These are phyloP conservation scores for Trametes cubensis DNA, from an alignment of 768 basidiomycete species.

Conservation along the genomic window DNA sequence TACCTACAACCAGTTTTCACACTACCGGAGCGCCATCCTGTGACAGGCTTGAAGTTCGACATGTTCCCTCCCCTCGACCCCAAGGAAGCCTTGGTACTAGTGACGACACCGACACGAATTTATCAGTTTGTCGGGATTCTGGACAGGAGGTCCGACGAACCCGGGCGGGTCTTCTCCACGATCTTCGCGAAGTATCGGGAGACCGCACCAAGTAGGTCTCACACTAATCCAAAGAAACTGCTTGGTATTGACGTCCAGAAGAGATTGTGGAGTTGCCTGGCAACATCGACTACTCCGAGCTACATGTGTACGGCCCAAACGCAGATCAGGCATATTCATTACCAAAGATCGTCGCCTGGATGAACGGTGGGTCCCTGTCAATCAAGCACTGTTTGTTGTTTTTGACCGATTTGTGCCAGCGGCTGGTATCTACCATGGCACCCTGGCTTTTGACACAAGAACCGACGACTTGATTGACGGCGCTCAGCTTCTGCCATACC, in stretches of 20 bases:
- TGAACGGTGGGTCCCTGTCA: slow-evolving; percentile 64
- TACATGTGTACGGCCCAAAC: slow-evolving; percentile 78
- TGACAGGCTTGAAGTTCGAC: slow-evolving; percentile 86
- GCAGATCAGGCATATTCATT: slow-evolving; percentile 69
- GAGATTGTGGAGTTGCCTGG: slow-evolving; percentile 93
- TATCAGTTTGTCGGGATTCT: slow-evolving; percentile 84
- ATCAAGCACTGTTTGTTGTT: neutral
- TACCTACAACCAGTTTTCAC: slow-evolving; percentile 75
- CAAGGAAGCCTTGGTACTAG: slow-evolving; percentile 69
- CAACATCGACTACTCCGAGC: slow-evolving; percentile 69
- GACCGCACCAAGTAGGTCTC: slow-evolving; percentile 70
- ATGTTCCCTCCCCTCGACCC: slow-evolving; percentile 67
- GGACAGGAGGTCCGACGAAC: slow-evolving; percentile 73
- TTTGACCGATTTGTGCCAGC: slow-evolving; percentile 44
- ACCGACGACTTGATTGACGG: slow-evolving; percentile 78
- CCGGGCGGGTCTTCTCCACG: slow-evolving; percentile 70
- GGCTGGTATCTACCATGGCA: slow-evolving; percentile 87
- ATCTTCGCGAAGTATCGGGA: slow-evolving; percentile 79
- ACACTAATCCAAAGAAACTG: neutral
- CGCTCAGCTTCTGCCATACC: slow-evolving; percentile 80
- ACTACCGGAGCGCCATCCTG: slow-evolving; percentile 76
- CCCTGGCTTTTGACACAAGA: slow-evolving; percentile 66
- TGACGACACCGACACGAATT: slow-evolving; percentile 84
- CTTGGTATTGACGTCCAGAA: slow-evolving; percentile 39
- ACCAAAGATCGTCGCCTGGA: slow-evolving; percentile 84